Evolutionary conservation across 257 asterid species (phyloP).

Genomic region (Solanum lycopersicoides): DNA sequence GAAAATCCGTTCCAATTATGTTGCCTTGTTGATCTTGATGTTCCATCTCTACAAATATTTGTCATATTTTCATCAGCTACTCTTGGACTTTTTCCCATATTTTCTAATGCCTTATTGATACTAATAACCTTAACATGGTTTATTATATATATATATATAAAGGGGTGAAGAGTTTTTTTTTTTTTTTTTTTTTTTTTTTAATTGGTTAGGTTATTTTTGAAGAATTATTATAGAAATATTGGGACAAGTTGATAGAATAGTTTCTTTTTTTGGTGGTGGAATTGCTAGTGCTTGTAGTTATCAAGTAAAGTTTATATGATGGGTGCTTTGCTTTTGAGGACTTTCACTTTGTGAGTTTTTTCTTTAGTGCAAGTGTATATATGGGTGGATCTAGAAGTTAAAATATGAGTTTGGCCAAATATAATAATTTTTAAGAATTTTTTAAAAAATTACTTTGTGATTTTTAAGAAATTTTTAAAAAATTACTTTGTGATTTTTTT

Average conservation of each 20-base stretch:
- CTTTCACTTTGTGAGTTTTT: background rate
- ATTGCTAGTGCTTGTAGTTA: slow-evolving; percentile 10
- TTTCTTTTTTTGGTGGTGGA: background rate
- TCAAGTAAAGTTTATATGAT: background rate
- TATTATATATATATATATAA: too few relatives aligned
- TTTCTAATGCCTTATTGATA: slow-evolving; percentile 10
- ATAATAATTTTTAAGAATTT: background rate
- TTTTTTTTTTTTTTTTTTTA: too few relatives aligned
- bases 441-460: too few relatives aligned
- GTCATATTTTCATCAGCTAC: slow-evolving; percentile 29
- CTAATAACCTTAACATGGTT: slow-evolving; percentile 13
- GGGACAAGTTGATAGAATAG: background rate
- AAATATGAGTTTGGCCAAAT: background rate
- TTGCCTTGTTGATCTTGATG: background rate
- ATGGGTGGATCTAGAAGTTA: background rate
- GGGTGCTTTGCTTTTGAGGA: slow-evolving; percentile 2
- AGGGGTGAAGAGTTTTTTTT: background rate
- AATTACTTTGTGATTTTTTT: too few relatives aligned
- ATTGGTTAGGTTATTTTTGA: background rate
- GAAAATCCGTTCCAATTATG: slow-evolving; percentile 14
- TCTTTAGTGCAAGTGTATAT: background rate
- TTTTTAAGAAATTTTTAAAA: too few relatives aligned
- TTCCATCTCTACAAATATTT: background rate
- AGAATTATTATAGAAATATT: background rate
- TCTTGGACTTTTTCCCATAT: slow-evolving; percentile 27